Base-by-base conservation (phyloP, 148 eudicot species). In the Dysphania ambrosioides region DNA sequence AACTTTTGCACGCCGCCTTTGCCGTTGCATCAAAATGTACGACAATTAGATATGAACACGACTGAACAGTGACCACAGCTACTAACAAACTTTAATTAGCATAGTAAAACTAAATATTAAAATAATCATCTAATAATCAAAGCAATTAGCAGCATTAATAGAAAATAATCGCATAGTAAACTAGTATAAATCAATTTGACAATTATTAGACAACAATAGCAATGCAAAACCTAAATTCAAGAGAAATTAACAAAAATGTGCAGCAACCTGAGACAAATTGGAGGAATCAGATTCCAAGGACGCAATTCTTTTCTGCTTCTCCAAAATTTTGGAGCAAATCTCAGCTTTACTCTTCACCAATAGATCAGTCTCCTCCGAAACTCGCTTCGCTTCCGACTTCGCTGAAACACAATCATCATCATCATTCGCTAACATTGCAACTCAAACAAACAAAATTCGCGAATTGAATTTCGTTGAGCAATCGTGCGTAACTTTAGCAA, bases 321-420 rank as follows among this genome's bases (percentile, higher is more conserved):
- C 93, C 75, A 94, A 72, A 70, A 94, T 91, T 78, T 82, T 79
- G 55, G 88, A 87, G 78, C 95, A 88, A 42, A 88, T 83, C 34
- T 86, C 79, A 69, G 83, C 91, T 83, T 85, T 88, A 63, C 77
- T 73, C 76, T 85, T 86, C 58, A 75, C 77, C 88, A 94, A 81
- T 80, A 76, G 74, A 23, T 87, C 90, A 36, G 84, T 76, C 55
- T 91, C 98, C 75, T 81, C 86, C 79, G 77, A 82, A 59, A 94
- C 72, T 65, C 74, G 84, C 86, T 76, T 86, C 23, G 79, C 67
- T 66, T 86, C 88, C 40, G 85, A 76, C 78, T 81, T 83, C 59
- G 86, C 98, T 93, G 87, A 41, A 74, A 72, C 29, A 36, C 53
- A 32, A 38, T 41, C 56, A 40, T 1, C 60, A 44, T 76, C 26